Conservation (phyloP, 805 yeast genomes). For the Hanseniaspora clermontiae region DNA sequence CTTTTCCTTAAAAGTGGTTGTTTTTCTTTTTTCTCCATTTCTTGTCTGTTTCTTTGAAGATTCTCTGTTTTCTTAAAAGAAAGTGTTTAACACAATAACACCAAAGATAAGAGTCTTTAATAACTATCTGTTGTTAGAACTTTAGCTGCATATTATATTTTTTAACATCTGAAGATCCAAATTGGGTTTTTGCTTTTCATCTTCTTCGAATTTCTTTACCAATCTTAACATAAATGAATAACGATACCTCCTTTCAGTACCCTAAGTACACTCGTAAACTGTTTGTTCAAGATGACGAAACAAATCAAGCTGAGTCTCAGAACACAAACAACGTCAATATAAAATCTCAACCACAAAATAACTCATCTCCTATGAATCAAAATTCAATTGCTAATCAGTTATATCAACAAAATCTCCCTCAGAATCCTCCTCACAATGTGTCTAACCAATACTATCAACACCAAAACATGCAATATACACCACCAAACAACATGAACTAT, state of each 20-base stretch:
- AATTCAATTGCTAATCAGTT: conserved; percentile 1
- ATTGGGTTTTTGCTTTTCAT: background rate
- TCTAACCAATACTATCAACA: background rate
- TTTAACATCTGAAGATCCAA: too few relatives aligned
- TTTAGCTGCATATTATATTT: background rate
- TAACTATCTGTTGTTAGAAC: background rate
- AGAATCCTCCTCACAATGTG: background rate
- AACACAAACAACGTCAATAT: background rate
- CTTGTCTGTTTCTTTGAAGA: too few relatives aligned
- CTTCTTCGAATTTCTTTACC: background rate
- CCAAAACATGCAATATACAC: background rate
- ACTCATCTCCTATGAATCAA: background rate
- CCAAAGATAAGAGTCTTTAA: background rate
- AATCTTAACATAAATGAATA: background rate
- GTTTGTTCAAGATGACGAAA: conserved; percentile 10
- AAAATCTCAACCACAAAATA: background rate
- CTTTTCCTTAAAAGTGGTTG: too few relatives aligned
- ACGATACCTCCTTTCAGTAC: conserved; percentile 3
- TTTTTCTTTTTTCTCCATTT: too few relatives aligned
- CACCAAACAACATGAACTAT: background rate
- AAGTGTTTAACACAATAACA: background rate
- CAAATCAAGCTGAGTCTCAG: background rate
- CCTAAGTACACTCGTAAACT: conserved; percentile 13
- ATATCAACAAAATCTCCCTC: background rate
- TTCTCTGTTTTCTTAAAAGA: too few relatives aligned